Conservation (phyloP, 305 asterid species). For the Fraxinus floribunda region DNA sequence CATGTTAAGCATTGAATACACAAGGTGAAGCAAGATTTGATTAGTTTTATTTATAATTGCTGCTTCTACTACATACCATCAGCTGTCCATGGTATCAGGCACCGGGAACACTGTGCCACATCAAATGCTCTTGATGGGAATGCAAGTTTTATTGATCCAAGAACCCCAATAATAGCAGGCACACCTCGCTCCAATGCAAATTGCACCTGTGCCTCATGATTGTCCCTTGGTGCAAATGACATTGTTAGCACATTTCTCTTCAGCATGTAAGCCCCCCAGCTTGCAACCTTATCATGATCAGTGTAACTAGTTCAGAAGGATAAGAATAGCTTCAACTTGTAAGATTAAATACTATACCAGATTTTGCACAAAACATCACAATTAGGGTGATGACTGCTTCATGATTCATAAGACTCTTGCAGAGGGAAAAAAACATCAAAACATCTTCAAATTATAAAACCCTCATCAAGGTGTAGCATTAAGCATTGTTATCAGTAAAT, state of each 20-base stretch:
- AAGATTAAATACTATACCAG: neutral
- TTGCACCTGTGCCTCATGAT: constrained; percentile 96
- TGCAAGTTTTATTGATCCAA: constrained; percentile 79
- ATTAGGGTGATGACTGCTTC: neutral
- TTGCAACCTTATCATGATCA: constrained; percentile 62
- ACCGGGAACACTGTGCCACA: constrained; percentile 92
- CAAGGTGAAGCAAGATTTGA: neutral
- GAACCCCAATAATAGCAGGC: constrained; percentile 87
- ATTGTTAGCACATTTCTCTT: constrained; percentile 77
- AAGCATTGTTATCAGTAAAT: neutral
- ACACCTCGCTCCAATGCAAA: constrained; percentile 95
- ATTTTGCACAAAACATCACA: neutral
- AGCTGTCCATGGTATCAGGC: constrained; percentile 82
- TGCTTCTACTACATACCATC: constrained; percentile 47
- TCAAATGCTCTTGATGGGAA: constrained; percentile 86
- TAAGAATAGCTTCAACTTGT: constrained; percentile 3
- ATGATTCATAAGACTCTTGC: neutral
- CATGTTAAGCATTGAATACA: neutral
- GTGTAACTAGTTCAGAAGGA: constrained; percentile 22
- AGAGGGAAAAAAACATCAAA: neutral
- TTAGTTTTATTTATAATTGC: neutral
- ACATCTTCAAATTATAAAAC: neutral
- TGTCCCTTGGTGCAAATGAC: constrained; percentile 94
- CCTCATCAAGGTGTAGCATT: neutral
- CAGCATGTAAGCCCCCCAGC: constrained; percentile 95